Evolutionary conservation across 192 early-diverging fungal genomes (phyloP), one percentile per base, ranked within the genome.

Genomic region (Coemansia erecta): DNA sequence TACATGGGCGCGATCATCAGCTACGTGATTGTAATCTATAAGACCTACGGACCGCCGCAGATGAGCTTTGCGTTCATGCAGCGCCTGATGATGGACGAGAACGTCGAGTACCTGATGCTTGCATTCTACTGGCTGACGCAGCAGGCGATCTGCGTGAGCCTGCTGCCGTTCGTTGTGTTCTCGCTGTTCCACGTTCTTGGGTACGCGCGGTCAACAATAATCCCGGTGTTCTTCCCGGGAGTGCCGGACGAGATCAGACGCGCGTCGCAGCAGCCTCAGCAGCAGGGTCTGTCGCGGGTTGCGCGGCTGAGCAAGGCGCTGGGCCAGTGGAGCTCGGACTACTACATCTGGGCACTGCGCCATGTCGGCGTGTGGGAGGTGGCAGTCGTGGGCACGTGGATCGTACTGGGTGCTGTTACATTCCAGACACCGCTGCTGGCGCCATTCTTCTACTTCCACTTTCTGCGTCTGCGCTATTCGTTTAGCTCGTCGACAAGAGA

Each of bases 21-120:
- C 51, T 78, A 78, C 58, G 56, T 66, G 12, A 78, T 78, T 17
- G 75, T 78, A 47, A 67, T 78, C 26, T 78, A 72, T 66, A 78
- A 72, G 28, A 72, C 75, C 13, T 72, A 78, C 51, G 75, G 75
- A n/a, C 68, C 65, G 35, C 75, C 75, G 53, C 75, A 72, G 51
- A 15, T 68, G 46, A 78, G 68, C 51, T 52, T 78, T 39, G 66
- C 61, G 52, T 78, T 72, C 53, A 18, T 55, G 48, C 66, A 72
- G 19, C 61, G 62, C 14, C 66, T 78, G 24, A 54, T 72, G 2
- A 58, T 72, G 24, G 75, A 78, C 56, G 75, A 78, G 69, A 78
- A 72, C 53, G 69, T 72, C 40, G 70, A 72, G 66, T 78, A 78
- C 42, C 53, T 72, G 52, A 17, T 78, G 33, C 59, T 78, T 39